Conservation (phyloP, 495 filamentous ascomycete species). For the Gamarada debralockiae region DNA sequence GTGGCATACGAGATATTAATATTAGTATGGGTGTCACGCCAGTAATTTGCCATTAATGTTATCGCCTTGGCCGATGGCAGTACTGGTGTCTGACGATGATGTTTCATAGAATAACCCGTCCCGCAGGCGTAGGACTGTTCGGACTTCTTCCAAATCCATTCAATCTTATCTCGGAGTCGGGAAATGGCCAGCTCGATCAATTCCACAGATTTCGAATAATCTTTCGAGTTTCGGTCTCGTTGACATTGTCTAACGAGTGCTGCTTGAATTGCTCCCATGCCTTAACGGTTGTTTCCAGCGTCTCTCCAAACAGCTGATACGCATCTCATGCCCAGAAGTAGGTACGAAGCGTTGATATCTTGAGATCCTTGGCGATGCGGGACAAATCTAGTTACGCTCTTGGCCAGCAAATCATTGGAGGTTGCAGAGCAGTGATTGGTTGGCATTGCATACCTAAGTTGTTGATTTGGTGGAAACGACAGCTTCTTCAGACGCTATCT, state of each 20-base stretch:
- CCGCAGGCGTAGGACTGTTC: not conserved
- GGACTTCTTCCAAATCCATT: not conserved
- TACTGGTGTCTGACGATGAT: not conserved
- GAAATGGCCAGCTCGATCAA: not conserved
- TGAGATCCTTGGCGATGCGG: not conserved
- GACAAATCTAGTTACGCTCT: not conserved
- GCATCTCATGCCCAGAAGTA: not conserved
- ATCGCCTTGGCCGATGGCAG: not conserved
- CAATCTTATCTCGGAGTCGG: not conserved
- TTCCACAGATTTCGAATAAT: not conserved
- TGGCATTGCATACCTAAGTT: not conserved
- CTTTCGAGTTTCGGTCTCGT: not conserved
- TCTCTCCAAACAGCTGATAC: not conserved
- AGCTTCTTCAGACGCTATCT: not conserved
- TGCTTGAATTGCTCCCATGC: not conserved
- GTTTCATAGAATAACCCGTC: not conserved
- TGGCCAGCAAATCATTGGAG: not conserved
- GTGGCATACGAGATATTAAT: too few species aligned
- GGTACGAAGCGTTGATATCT: not conserved
- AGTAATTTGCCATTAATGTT: too few species aligned
- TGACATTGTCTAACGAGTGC: not conserved
- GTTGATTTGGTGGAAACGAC: not conserved
- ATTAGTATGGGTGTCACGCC: too few species aligned
- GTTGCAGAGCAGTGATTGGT: not conserved
- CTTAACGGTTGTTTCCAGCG: not conserved